phyloP scores from a whole-genome alignment of 2,329 filamentous ascomycete species.

The Cercospora beticola region DNA sequence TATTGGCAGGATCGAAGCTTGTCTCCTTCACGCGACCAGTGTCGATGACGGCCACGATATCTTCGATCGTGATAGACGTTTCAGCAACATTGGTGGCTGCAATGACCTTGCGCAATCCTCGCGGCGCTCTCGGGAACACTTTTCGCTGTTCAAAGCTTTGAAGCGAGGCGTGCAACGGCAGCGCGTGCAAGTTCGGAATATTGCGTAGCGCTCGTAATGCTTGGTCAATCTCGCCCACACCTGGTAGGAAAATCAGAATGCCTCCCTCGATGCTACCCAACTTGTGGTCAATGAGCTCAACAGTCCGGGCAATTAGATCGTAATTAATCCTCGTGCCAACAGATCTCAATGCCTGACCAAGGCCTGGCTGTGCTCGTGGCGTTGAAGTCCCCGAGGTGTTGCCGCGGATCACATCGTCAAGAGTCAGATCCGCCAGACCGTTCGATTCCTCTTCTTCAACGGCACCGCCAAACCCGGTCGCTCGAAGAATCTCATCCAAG shows the following conservation, averaged over 20 bases:
- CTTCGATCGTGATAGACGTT: constrained; percentile 97
- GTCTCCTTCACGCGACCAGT: constrained; percentile 96
- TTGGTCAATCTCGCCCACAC: constrained; percentile 85
- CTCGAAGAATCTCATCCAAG: constrained; percentile 78
- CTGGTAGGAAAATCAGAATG: constrained; percentile 93
- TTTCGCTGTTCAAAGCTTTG: constrained; percentile 83
- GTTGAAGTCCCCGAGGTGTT: constrained; percentile 21
- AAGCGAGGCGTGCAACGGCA: constrained; percentile 89
- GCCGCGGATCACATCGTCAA: constrained; percentile 44
- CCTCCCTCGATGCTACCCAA: constrained; percentile 73
- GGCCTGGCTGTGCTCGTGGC: constrained; percentile 25
- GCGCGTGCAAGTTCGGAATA: constrained; percentile 68
- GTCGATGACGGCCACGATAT: constrained; percentile 94
- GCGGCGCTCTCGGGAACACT: constrained; percentile 75
- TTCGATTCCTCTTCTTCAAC: constrained; percentile 50
- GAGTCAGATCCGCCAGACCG: constrained; percentile 28
- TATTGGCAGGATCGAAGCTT: constrained; percentile 84
- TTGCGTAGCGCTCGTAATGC: constrained; percentile 67
- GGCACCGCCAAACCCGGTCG: constrained; percentile 65
- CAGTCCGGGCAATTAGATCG: constrained; percentile 75
- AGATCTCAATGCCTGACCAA: constrained; percentile 44
- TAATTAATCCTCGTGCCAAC: constrained; percentile 84
- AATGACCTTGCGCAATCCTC: constrained; percentile 84
- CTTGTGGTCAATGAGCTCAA: constrained; percentile 76
- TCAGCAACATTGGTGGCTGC: constrained; percentile 96